Evolutionary conservation across 371 early-diverging fungal genomes (phyloP).

Genomic region (Apophysomyces trapeziformis): DNA sequence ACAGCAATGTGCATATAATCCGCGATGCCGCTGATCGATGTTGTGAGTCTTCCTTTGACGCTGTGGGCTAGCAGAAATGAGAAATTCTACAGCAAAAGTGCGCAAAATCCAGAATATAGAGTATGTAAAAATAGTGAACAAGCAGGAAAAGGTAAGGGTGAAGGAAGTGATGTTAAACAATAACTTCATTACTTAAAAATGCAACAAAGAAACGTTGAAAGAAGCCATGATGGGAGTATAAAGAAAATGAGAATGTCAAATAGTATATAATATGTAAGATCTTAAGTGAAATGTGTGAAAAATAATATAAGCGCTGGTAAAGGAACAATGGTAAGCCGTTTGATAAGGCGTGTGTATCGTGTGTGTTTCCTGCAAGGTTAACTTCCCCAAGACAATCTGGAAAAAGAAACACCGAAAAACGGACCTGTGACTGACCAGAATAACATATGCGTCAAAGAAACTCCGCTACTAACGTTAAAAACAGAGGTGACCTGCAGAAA

Average conservation of each 20-base stretch:
- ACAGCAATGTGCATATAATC: slow-evolving; percentile 8
- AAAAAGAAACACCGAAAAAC: too few relatives aligned
- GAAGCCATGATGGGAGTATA: slow-evolving; percentile 29
- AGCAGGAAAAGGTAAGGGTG: slow-evolving; percentile 12
- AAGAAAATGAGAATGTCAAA: neutral
- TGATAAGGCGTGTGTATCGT: too few relatives aligned
- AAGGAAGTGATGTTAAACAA: slow-evolving; percentile 15
- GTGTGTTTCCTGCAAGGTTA: too few relatives aligned
- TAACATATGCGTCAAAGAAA: too few relatives aligned
- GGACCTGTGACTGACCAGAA: too few relatives aligned
- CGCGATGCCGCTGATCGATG: slow-evolving; percentile 7
- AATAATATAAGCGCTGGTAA: neutral
- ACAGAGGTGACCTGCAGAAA: too few relatives aligned
- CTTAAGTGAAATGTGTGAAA: neutral
- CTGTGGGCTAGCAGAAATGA: neutral
- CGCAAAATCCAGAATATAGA: neutral
- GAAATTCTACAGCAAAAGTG: slow-evolving; percentile 3
- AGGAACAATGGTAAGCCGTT: neutral
- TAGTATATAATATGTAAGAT: too few relatives aligned
- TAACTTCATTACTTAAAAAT: slow-evolving; percentile 29
- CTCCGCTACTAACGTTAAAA: too few relatives aligned
- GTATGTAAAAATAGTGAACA: slow-evolving; percentile 11
- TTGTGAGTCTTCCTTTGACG: slow-evolving; percentile 1
- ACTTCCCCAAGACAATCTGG: too few relatives aligned
- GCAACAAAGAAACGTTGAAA: slow-evolving; percentile 15